These are phyloP conservation scores for Epithele typhae DNA, from an alignment of 768 basidiomycete genomes.

Conservation along the genomic window DNA sequence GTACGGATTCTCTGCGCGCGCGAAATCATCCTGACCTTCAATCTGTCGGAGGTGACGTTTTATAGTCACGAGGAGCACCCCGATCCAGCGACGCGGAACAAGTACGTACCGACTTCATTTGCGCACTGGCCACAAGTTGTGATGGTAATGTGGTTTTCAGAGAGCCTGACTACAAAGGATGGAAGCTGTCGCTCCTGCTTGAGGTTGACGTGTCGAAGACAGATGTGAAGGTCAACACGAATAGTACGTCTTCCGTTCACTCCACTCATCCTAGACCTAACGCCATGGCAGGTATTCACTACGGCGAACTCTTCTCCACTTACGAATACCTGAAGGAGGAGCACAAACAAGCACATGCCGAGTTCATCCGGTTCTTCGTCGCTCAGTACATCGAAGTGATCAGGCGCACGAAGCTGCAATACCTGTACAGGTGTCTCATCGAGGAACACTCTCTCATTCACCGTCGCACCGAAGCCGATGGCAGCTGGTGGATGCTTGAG, in stretches of 20 bases:
- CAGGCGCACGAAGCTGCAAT: background rate
- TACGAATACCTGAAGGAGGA: background rate
- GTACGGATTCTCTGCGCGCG: conserved; percentile 17
- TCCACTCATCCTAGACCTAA: too few species aligned
- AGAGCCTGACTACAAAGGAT: conserved; percentile 8
- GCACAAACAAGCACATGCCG: background rate
- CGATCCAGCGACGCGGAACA: too few species aligned
- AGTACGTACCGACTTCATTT: too few species aligned
- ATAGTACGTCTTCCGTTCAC: too few species aligned
- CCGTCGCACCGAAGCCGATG: conserved; percentile 1
- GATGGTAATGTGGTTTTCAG: too few species aligned
- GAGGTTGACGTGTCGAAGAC: conserved; percentile 7
- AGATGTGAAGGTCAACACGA: too few species aligned
- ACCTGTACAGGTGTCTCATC: background rate
- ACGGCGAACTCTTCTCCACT: background rate
- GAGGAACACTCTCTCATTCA: background rate
- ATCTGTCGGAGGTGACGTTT: conserved; percentile 17
- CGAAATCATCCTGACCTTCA: conserved; percentile 21
- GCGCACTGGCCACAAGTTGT: too few species aligned
- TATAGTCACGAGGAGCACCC: background rate
- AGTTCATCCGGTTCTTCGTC: background rate
- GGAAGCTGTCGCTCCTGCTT: conserved; percentile 25
- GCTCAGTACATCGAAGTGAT: background rate
- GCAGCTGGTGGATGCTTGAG: conserved; percentile 11
- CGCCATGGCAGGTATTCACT: too few species aligned